Evolutionary conservation across 257 asterid species (phyloP).

Genomic region (Petunia axillaris): DNA sequence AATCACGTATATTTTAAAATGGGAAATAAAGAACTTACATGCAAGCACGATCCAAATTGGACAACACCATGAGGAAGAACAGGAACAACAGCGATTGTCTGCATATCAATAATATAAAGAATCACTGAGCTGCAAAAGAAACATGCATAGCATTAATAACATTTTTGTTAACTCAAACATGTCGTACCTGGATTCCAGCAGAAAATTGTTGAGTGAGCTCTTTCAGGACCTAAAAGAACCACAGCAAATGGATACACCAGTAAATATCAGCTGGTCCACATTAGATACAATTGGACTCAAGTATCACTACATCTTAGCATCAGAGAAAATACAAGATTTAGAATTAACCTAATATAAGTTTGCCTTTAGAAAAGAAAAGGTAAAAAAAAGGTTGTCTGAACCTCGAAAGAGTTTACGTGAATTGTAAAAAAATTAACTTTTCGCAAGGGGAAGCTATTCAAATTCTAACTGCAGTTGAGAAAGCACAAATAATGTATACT

Average conservation of each 20-base stretch:
- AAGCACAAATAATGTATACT: not conserved
- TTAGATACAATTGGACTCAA: not conserved
- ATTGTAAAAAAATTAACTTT: not conserved
- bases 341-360: not conserved
- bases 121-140: not conserved
- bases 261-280: constrained; percentile 11
- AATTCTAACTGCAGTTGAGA: not conserved
- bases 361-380: not conserved
- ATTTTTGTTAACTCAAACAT: not conserved
- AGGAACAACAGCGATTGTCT: constrained; percentile 88
- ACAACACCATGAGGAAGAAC: constrained; percentile 93
- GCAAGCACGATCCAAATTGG: constrained; percentile 76
- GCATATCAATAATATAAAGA: constrained; percentile 29
- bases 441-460: not conserved
- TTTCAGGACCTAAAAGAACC: constrained; percentile 60
- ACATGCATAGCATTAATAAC: not conserved
- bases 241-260: not conserved
- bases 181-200: constrained; percentile 88
- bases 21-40: constrained; percentile 38
- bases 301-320: not conserved
- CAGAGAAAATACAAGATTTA: not conserved
- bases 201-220: constrained; percentile 71
- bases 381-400: not conserved
- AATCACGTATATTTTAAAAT: not conserved
- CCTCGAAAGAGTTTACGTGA: not conserved